Evolutionary conservation across 176 grass and related monocot genomes (phyloP).

Genomic region (Zea luxurians): DNA sequence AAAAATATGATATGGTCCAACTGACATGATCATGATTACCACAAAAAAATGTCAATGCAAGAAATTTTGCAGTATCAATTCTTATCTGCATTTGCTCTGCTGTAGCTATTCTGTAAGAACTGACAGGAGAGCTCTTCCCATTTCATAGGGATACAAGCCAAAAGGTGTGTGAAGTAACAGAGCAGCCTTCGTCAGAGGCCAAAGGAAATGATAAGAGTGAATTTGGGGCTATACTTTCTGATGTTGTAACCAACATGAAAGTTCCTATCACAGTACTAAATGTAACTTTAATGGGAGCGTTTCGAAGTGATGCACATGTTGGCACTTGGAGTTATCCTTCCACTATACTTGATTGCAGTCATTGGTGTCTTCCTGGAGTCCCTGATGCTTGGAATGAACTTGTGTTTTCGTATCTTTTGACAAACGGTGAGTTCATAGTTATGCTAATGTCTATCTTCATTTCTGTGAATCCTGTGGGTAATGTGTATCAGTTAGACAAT

Average conservation of each 20-base stretch:
- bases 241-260: constrained; percentile 55
- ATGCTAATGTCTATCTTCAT: constrained; percentile 5
- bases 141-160: constrained; percentile 59
- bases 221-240: constrained; percentile 71
- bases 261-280: constrained; percentile 71
- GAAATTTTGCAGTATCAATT: constrained; percentile 2
- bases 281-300: constrained; percentile 82
- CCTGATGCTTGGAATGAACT: constrained; percentile 98
- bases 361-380: constrained; percentile 96
- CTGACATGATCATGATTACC: neutral
- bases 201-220: constrained; percentile 76
- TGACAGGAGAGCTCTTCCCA: constrained; percentile 23
- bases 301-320: constrained; percentile 86
- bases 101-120: constrained; percentile 38
- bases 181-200: constrained; percentile 67
- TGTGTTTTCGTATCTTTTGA: constrained; percentile 69
- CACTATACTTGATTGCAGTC: constrained; percentile 91
- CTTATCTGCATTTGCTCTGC: neutral
- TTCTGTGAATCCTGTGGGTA: constrained; percentile 11
- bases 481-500: constrained; percentile 3
- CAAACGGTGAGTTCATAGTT: constrained; percentile 63
- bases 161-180: constrained; percentile 75
- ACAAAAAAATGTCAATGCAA: neutral
- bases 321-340: constrained; percentile 86
- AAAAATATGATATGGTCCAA: constrained; percentile 8